These are phyloP conservation scores for Saccharomyces eubayanus DNA, from an alignment of 805 yeast genomes.

Conservation along the genomic window DNA sequence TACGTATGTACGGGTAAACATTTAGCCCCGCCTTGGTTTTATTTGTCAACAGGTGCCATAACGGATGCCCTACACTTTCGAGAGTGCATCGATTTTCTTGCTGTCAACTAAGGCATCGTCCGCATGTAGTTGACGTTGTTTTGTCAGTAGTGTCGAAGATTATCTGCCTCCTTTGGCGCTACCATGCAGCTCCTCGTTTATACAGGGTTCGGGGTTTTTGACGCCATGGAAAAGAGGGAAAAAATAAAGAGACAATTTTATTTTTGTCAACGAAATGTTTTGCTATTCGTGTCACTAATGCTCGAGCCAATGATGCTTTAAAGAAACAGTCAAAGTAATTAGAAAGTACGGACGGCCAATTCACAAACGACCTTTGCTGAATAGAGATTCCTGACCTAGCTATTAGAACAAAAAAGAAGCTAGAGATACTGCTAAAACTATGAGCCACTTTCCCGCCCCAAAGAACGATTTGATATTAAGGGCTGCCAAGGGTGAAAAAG, in stretches of 20 bases:
- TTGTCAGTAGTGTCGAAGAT: background rate
- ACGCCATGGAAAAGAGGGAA: background rate
- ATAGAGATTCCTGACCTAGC: background rate
- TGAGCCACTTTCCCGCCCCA: conserved; percentile 55
- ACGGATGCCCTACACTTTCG: too few relatives aligned
- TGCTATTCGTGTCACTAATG: background rate
- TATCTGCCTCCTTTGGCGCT: background rate
- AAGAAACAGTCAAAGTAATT: background rate
- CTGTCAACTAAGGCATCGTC: background rate
- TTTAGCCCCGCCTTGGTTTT: too few relatives aligned
- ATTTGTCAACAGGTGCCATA: too few relatives aligned
- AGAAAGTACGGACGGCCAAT: background rate
- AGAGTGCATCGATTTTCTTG: background rate
- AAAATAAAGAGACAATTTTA: background rate
- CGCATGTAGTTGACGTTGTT: background rate
- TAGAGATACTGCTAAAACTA: background rate
- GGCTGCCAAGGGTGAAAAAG: conserved; percentile 83
- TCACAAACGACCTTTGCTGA: background rate
- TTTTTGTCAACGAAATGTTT: background rate
- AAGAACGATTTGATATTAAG: conserved; percentile 85
- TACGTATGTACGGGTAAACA: background rate
- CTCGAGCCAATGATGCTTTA: background rate
- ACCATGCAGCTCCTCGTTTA: background rate
- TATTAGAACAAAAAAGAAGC: background rate
- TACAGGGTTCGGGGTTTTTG: background rate